Percentiles rank a stretch among this genome's conserved stretches.
These are phyloP conservation scores for Cicer judaicum DNA, from an alignment of 306 rosid genomes.

Conservation along the genomic window DNA sequence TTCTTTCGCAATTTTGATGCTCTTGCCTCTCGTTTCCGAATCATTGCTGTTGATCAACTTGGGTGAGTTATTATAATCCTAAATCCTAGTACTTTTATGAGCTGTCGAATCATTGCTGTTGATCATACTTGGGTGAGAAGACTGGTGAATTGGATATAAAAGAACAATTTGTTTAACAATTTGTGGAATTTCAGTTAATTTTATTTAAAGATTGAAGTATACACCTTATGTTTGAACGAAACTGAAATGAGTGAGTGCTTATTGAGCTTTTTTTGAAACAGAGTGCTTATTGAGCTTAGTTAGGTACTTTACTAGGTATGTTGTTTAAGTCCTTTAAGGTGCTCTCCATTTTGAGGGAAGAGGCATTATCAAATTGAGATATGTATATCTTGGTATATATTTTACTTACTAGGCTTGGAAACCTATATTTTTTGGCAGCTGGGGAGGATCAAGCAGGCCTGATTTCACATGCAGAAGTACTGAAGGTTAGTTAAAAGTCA, in stretches of 20 bases:
- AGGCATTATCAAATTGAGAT: conserved; percentile 9
- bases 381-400: conserved; percentile 14
- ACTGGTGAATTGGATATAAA: conserved; percentile 2
- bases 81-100: conserved; percentile 5
- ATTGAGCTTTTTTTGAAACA: neutral
- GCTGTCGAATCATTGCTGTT: neutral
- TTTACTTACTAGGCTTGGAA: conserved; percentile 21
- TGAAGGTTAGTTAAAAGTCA: conserved; percentile 64
- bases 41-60: conserved; percentile 91
- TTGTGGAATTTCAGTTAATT: neutral
- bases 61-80: conserved; percentile 64
- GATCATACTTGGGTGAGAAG: neutral
- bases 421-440: conserved; percentile 56
- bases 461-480: conserved; percentile 96
- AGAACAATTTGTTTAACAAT: neutral
- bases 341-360: conserved; percentile 25
- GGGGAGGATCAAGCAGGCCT: conserved; percentile 99
- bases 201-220: neutral
- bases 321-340: conserved; percentile 26
- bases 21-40: conserved; percentile 77
- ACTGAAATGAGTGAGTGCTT: conserved; percentile 10
- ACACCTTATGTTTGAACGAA: neutral
- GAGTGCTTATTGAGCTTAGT: conserved; percentile 5
- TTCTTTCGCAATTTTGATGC: conserved; percentile 93
- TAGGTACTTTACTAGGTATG: conserved; percentile 18